Base-by-base conservation (phyloP, 176 grass and related monocot genomes). In the Puccinellia tenuiflora region DNA sequence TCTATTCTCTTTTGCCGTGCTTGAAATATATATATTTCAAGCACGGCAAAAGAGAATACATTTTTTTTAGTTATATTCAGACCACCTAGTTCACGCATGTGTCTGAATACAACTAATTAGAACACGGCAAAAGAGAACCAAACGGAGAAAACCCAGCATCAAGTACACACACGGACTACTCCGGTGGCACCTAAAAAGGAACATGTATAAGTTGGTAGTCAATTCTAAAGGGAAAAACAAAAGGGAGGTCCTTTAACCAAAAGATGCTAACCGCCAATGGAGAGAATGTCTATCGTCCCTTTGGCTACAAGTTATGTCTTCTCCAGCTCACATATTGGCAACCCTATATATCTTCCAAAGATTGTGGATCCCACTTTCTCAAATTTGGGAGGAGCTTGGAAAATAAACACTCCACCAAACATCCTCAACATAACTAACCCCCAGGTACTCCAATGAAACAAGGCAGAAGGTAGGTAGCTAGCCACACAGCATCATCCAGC, bases 261-360 rank as follows among this genome's bases (percentile, higher is more conserved):
- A 91, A 85, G 90, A 92, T 92, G 82, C 71, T 85, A 81, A 82
- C 86, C 75, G 76, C 81, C 78, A 29, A 35, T 81, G 65, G 69
- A 85, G 85, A 72, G 89, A 91, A 91, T 91, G 89, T 91, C 71
- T 85, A 85, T 66, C 62, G 63, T 91, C 87, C 81, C 89, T 91
- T 91, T 85, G 78, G 72, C 71, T 79, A 88, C 61, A 85, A 81
- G 85, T 84, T 84, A 85, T 81, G 81, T 88, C 71, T 88, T 81
- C 59, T 63, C 64, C 20, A 81, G 77, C 79, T 81, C 77, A 85
- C 88, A 66, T 65, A 78, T 78, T 85, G 75, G 74, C 62, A 77
- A 38, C 50, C 34, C 21, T 48, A 69, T 33, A 63, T 33, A 63
- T 81, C 42, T 70, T 62, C 45, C 85, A 70, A 79, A 86, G 75